Percentiles rank a stretch among this genome's conserved stretches.
phyloP scores from a whole-genome alignment of 345 rosid genomes.

The Rhizophora mangle region DNA sequence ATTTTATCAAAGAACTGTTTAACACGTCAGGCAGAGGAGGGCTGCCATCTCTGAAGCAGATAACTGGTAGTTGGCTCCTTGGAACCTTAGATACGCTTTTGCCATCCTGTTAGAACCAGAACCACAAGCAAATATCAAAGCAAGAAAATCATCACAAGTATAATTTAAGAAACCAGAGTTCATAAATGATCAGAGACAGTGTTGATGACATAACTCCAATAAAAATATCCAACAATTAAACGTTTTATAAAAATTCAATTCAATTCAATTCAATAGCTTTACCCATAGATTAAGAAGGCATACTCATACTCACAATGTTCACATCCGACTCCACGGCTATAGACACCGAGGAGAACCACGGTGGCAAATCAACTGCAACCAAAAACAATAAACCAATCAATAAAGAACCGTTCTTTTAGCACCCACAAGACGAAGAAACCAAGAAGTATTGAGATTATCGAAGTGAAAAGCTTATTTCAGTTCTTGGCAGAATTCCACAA shows the following conservation, averaged over 20 bases:
- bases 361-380: conserved; percentile 84
- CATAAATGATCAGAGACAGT: background rate
- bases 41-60: conserved; percentile 93
- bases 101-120: conserved; percentile 39
- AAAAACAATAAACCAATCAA: conserved; percentile 10
- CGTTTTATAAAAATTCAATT: background rate
- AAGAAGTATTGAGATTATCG: no score
- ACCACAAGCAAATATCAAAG: conserved; percentile 15
- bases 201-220: background rate
- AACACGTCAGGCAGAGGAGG: conserved; percentile 83
- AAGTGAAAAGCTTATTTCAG: background rate
- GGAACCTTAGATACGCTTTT: conserved; percentile 45
- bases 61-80: conserved; percentile 55
- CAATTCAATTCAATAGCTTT: background rate
- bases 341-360: conserved; percentile 82
- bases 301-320: conserved; percentile 62
- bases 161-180: background rate
- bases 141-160: background rate
- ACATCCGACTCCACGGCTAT: conserved; percentile 71
- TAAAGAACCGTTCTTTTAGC: background rate
- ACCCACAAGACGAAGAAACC: background rate
- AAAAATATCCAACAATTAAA: no score
- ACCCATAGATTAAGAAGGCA: background rate
- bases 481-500: conserved; percentile 4
- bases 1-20: conserved; percentile 42